These are phyloP conservation scores for Ophiosphaerella korrae DNA, from an alignment of 2,329 filamentous ascomycete species.

Conservation along the genomic window DNA sequence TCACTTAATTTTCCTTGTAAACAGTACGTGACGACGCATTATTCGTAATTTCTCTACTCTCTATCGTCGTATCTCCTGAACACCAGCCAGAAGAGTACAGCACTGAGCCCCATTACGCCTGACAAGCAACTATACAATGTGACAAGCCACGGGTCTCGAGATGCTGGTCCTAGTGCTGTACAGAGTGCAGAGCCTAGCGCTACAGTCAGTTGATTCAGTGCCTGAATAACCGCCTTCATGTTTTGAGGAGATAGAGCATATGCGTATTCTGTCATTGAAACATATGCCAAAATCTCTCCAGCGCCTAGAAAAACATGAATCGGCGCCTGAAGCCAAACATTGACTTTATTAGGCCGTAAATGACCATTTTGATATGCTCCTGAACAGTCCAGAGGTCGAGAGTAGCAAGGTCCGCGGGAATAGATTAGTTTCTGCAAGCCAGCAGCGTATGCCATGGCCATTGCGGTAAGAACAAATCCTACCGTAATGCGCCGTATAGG, in stretches of 20 bases:
- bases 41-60: not conserved
- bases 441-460: conserved; percentile 28
- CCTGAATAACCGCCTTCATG: conserved; percentile 43
- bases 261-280: conserved; percentile 48
- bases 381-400: conserved; percentile 44
- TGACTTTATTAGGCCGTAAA: conserved; percentile 41
- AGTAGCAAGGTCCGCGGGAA: conserved; percentile 31
- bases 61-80: conserved; percentile 1
- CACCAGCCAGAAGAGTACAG: conserved; percentile 5
- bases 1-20: no score
- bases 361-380: conserved; percentile 19
- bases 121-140: conserved; percentile 22
- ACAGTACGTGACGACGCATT: not conserved
- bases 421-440: conserved; percentile 36
- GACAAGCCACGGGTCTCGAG: conserved; percentile 27
- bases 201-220: conserved; percentile 30
- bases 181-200: conserved; percentile 30
- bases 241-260: conserved; percentile 48
- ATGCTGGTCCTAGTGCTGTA: conserved; percentile 33
- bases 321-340: conserved; percentile 46
- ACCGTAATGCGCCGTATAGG: conserved; percentile 25
- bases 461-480: conserved; percentile 23
- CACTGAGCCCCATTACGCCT: conserved; percentile 15
- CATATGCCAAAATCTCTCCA: conserved; percentile 49
- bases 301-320: conserved; percentile 44